Evolutionary conservation across 495 filamentous ascomycete genomes (phyloP), one percentile per base, ranked within the genome.

Genomic region (Penicillium longicatenatum): DNA sequence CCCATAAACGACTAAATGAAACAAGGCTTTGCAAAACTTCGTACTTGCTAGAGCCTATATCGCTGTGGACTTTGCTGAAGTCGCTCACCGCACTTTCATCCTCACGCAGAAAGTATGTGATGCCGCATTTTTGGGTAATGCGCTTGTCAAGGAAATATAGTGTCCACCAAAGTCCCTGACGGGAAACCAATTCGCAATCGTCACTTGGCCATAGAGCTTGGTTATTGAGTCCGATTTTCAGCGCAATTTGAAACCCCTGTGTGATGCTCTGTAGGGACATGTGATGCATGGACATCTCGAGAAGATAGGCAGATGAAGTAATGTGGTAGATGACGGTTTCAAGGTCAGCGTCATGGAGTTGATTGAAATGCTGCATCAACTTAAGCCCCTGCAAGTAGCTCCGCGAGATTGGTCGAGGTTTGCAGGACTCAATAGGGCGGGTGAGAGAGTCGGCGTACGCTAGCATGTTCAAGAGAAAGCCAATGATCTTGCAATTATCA

Each of bases 91-190:
- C 55, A 17, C 35, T 29, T 51, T 58, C 55, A 24, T 42, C 51
- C 4, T 58, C 55, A 8, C 55, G 46, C 16, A 58, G 26, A 33
- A 35, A 39, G 29, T 58, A 58, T 8, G 55, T 24, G 11, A 37
- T 51, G 3, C 55, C 55, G 7, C 41, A 42, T 11, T 42, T 24
- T 17, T 58, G 55, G 12, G 55, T 42, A 16, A 58, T 58, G 21
- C 42, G 26, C n/a, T 42, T 37, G 14, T 58, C 55, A 19, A 58
- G 55, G n/a, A 58, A 58, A n/a, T 52, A 58, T 12, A 58, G 30
- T 42, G 48, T 51, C 55, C 55, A 58, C 55, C 55, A 58, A 14
- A 58, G 47, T 39, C 24, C 39, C 30, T 58, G 35, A 9, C 48
- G 46, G 11, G 17, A 50, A 31, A 19, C 31, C 5, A 22, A n/a